Evolutionary conservation across 345 rosid genomes (phyloP), one percentile per base, ranked within the genome.

Genomic region (Erysimum cheiranthoides): DNA sequence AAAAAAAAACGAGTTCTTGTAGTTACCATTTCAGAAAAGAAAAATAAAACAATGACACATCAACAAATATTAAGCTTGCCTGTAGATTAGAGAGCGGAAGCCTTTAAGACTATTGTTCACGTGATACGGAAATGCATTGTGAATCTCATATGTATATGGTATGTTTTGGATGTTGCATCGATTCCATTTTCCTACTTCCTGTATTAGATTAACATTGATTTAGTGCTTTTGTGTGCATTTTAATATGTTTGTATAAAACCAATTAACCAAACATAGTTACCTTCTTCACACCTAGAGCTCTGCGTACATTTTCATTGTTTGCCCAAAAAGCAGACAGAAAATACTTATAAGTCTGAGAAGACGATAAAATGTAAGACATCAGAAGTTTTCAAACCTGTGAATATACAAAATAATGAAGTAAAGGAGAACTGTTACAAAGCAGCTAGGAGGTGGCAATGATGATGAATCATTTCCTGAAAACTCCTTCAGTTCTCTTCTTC

Each of bases 291-390:
- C 76, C 77, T 49, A 78, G 50, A 39, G 81, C 81, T 66, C 46
- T 72, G 31, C 81, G 81, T 50, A 78, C 81, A 58, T 73, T 71
- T 72, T 66, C 73, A 66, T 78, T 73, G 64, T 78, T 78, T 39
- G 77, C 81, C 81, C 81, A 78, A 64, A 78, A 72, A 21, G 69
- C 51, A 42, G 81, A 78, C 18, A 78, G 58, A 40, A 71, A 78
- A 10, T 72, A 78, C 66, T 25, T 70, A 38, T 77, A 77, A 1
- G 76, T 70, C 75, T 77, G 71, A 36, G 18, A 70, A 62, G 9
- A 75, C 12, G 10, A 42, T 0, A 43, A 39, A 34, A 56, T 42
- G 65, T 53, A 53, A 51, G 53, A 51, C 16, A 30, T 42, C 34
- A 34, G 11, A 61, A 17, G 2, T 4, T 38, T 59, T 42, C 6